Percentiles rank a stretch among this genome's conserved stretches.
Conservation (phyloP, 2,329 filamentous ascomycete genomes). For the Monilinia aucupariae region DNA sequence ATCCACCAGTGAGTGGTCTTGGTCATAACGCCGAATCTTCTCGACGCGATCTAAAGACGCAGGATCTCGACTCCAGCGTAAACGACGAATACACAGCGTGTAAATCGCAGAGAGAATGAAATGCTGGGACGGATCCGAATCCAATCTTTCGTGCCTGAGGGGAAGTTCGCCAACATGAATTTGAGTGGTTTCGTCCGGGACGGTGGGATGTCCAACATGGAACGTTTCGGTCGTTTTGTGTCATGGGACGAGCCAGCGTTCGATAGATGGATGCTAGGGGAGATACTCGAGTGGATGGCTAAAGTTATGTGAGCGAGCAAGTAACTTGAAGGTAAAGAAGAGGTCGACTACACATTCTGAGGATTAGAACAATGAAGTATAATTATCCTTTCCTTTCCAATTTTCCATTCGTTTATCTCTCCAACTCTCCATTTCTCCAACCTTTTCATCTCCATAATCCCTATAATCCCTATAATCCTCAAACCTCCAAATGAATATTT, state of each 20-base stretch:
- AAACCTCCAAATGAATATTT: too few species aligned
- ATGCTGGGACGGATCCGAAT: conserved; percentile 1
- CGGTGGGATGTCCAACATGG: not conserved
- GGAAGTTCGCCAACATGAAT: not conserved
- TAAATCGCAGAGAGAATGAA: too few species aligned
- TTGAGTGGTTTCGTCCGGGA: not conserved
- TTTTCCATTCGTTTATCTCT: too few species aligned
- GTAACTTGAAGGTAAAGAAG: too few species aligned
- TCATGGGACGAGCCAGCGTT: not conserved
- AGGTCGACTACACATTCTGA: not conserved
- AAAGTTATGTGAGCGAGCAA: too few species aligned
- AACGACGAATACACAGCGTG: not conserved
- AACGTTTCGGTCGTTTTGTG: not conserved
- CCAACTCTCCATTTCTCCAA: too few species aligned
- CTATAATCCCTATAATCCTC: too few species aligned
- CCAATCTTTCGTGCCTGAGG: not conserved
- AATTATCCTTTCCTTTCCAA: too few species aligned
- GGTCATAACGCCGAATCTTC: too few species aligned
- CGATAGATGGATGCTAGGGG: too few species aligned
- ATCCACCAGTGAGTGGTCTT: too few species aligned
- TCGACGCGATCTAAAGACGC: not conserved
- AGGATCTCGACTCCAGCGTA: not conserved
- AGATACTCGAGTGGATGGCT: conserved; percentile 10
- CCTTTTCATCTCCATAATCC: too few species aligned
- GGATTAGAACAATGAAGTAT: conserved; percentile 2